A percentile compares a stretch with the other conserved stretches of the same genome.
These are phyloP conservation scores for Nepenthes mirabilis DNA, from an alignment of 148 eudicot species.

Conservation along the genomic window DNA sequence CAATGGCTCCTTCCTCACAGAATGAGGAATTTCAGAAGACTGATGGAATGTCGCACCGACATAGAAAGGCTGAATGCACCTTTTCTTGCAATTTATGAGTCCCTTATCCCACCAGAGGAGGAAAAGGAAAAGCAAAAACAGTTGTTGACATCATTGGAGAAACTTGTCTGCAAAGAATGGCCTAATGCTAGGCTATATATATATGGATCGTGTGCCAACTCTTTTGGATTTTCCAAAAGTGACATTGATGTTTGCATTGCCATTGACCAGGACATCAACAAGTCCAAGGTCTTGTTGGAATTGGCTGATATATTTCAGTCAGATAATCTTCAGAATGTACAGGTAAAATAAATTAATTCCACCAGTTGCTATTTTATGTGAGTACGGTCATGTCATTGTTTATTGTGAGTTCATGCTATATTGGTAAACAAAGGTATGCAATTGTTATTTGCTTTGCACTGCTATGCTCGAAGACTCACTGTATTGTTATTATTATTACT, in stretches of 20 bases:
- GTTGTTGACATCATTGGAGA: slow-evolving; percentile 52
- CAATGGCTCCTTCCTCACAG: slow-evolving; percentile 49
- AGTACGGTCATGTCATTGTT: no score
- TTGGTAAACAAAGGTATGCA: background rate
- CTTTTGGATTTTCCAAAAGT: slow-evolving; percentile 87
- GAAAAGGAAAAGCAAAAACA: slow-evolving; percentile 78
- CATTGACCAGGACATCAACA: slow-evolving; percentile 47
- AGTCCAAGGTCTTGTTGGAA: slow-evolving; percentile 63
- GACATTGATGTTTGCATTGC: slow-evolving; percentile 90
- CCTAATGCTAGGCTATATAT: slow-evolving; percentile 66
- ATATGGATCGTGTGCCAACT: slow-evolving; percentile 94
- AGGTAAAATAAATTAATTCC: slow-evolving; percentile 28
- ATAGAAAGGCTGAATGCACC: slow-evolving; percentile 41
- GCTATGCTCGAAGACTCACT: no score
- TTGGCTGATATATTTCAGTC: slow-evolving; percentile 74
- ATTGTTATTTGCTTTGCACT: background rate
- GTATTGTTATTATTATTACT: no score
- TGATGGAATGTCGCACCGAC: slow-evolving; percentile 48
- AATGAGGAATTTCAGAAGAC: slow-evolving; percentile 41
- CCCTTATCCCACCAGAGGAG: slow-evolving; percentile 75
- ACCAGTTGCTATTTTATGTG: background rate
- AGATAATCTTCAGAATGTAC: slow-evolving; percentile 76
- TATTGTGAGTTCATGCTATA: no score
- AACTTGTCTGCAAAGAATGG: slow-evolving; percentile 76
- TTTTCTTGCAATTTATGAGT: slow-evolving; percentile 52